phyloP scores from a whole-genome alignment of 352 stramenopile genomes.

The Globisporangium cederbergense region DNA sequence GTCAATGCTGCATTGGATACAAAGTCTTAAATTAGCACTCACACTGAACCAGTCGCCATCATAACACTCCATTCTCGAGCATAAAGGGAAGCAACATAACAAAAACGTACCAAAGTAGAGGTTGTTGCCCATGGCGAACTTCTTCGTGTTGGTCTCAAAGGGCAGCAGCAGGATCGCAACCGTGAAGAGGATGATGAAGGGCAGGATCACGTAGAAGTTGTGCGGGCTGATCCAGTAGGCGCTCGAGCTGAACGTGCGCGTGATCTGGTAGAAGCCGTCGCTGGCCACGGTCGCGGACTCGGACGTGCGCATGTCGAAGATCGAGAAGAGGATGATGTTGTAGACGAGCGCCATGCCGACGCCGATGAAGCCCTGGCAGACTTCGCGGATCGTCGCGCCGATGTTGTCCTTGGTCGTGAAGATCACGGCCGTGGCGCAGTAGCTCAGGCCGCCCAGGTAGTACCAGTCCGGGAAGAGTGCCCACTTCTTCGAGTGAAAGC shows the following conservation, averaged over 20 bases:
- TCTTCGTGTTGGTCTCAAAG: conserved; percentile 59
- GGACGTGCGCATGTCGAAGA: conserved; percentile 31
- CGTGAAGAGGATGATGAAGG: conserved; percentile 61
- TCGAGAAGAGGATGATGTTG: conserved; percentile 57
- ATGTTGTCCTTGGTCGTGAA: conserved; percentile 39
- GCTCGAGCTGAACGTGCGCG: conserved; percentile 40
- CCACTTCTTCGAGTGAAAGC: conserved; percentile 43
- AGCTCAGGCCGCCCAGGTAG: conserved; percentile 59
- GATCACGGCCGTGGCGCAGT: conserved; percentile 38
- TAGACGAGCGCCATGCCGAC: conserved; percentile 54
- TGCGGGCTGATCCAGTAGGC: conserved; percentile 50
- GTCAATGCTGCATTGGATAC: conserved; percentile 36
- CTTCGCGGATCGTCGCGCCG: conserved; percentile 35
- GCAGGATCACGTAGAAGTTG: conserved; percentile 46
- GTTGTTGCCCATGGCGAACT: conserved; percentile 66
- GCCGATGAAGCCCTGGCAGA: conserved; percentile 38
- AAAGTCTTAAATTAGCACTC: neutral
- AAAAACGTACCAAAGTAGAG: conserved; percentile 44
- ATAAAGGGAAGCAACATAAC: neutral
- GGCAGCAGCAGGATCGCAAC: conserved; percentile 48
- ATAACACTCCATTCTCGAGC: neutral
- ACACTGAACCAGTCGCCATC: neutral
- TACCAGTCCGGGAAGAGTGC: conserved; percentile 59
- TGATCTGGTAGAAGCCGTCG: conserved; percentile 44
- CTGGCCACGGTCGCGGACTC: conserved; percentile 19